Base-by-base conservation (phyloP, 768 basidiomycete species). In the Pisolithus microcarpus region DNA sequence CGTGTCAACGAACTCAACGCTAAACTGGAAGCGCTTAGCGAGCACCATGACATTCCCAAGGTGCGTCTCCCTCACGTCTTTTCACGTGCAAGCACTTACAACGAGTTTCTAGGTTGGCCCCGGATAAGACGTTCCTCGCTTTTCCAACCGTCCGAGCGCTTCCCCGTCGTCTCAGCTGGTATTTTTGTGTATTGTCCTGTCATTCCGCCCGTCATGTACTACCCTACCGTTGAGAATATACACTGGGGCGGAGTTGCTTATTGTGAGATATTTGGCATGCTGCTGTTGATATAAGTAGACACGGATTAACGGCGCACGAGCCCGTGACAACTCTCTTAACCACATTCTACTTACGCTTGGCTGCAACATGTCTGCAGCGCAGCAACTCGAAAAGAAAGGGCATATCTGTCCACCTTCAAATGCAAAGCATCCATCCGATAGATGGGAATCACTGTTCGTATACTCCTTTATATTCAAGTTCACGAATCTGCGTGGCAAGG, bases 21-120 rank as follows among this genome's bases (percentile, higher is more conserved):
- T 23, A 87, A 93, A 64, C 74, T 96, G 8, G 92, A 94, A 69
- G 72, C 80, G 52, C 77, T 93, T 51, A 89, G 87, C 66, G 91
- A 94, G 72, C 92, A 93, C 76, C 89, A 95, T 67, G 91, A 94
- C 66, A 92, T 93, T 61, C 91, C 91, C 38, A 93, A 94, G 79
- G 90, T 84, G 64, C 53, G 70, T 61, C 21, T 45, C 43, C 50
- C 43, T 47, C 51, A 52, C 18, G 38, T 51, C n/a, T 23, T 60
- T 59, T 34, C 13, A 61, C 60, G 57, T 67, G 61, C 56, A 56
- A 46, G 38, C 53, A 59, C 59, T 66, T 59, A 66, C 59, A 53
- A 45, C 56, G 55, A 52, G 46, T 43, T 49, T 44, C 47, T 59
- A 91, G 89, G 89, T 91, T 65, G 89, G 89, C 54, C 89, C 89